Evolutionary conservation across 805 yeast genomes (phyloP).

Genomic region (Ogataea haglerorum): DNA sequence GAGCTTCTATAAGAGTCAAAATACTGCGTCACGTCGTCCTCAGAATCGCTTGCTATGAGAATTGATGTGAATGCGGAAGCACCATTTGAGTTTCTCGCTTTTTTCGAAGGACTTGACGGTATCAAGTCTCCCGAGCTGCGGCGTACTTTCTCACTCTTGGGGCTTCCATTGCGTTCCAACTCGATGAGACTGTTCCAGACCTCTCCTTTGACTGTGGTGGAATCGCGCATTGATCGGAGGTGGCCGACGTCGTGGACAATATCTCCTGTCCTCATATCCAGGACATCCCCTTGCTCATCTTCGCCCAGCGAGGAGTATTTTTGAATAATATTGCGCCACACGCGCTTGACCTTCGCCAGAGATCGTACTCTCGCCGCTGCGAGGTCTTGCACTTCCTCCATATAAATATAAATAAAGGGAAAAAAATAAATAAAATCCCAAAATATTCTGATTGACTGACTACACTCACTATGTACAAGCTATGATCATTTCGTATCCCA

Average conservation of each 20-base stretch:
- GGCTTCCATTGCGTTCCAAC: slow-evolving; percentile 17
- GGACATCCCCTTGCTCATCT: slow-evolving; percentile 54
- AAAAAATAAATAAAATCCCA: not conserved
- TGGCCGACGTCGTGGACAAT: slow-evolving; percentile 70
- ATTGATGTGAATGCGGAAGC: slow-evolving; percentile 14
- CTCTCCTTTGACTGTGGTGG: slow-evolving; percentile 22
- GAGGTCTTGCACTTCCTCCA: slow-evolving; percentile 14
- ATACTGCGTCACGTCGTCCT: slow-evolving; percentile 15
- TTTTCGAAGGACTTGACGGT: slow-evolving; percentile 8
- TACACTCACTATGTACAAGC: too few species aligned
- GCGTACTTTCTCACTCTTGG: slow-evolving; percentile 1
- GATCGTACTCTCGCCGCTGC: slow-evolving; percentile 16
- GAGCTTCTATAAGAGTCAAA: slow-evolving; percentile 7
- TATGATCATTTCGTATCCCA: slow-evolving; percentile 1
- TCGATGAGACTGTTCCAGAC: slow-evolving; percentile 40
- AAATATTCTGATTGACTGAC: too few species aligned
- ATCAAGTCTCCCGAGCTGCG: slow-evolving; percentile 1
- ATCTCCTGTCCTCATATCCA: slow-evolving; percentile 64
- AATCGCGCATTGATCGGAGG: slow-evolving; percentile 42
- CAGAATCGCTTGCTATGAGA: slow-evolving; percentile 17
- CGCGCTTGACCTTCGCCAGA: slow-evolving; percentile 19
- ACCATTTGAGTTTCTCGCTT: slow-evolving; percentile 1
- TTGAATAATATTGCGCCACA: slow-evolving; percentile 52
- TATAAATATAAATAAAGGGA: slow-evolving; percentile 7
- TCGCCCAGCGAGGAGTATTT: slow-evolving; percentile 49